These are phyloP conservation scores for Magnaporthiopsis incrustans DNA, from an alignment of 2,329 filamentous ascomycete genomes.

Conservation along the genomic window DNA sequence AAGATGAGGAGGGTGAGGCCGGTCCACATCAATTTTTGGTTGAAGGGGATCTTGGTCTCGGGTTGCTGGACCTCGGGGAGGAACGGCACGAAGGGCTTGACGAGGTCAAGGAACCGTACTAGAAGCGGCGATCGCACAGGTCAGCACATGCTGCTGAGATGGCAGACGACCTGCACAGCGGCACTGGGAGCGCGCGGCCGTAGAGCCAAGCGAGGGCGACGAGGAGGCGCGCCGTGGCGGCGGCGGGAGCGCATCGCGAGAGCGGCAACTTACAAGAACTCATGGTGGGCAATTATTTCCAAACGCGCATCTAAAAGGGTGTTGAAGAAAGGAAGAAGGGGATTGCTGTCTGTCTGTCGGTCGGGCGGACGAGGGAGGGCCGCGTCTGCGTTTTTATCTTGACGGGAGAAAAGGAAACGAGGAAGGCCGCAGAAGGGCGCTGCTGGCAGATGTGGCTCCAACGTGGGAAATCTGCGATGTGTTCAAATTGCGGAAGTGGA, in stretches of 20 bases:
- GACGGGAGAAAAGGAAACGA: constrained; percentile 22
- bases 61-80: constrained; percentile 98
- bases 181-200: not conserved
- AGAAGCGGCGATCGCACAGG: constrained; percentile 11
- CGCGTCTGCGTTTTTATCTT: not conserved
- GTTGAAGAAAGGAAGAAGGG: constrained; percentile 20
- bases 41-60: constrained; percentile 97
- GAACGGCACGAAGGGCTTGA: constrained; percentile 99
- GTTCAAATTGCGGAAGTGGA: constrained; percentile 6
- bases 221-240: constrained; percentile 1
- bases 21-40: constrained; percentile 96
- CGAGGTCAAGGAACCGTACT: constrained; percentile 99
- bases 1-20: constrained; percentile 94
- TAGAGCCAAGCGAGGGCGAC: not conserved
- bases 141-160: constrained; percentile 13
- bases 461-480: constrained; percentile 6
- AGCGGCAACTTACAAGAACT: constrained; percentile 43
- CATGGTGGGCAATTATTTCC: constrained; percentile 33
- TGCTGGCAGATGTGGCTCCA: constrained; percentile 9
- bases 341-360: constrained; percentile 21
- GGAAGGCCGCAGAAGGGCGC: constrained; percentile 21
- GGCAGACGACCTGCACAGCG: constrained; percentile 6
- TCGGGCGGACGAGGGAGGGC: not conserved
- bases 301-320: constrained; percentile 14
- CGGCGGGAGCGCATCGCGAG: constrained; percentile 1